A percentile compares a stretch with the other conserved stretches of the same genome.
phyloP scores from a whole-genome alignment of 257 asterid species.

The Petrea volubilis region DNA sequence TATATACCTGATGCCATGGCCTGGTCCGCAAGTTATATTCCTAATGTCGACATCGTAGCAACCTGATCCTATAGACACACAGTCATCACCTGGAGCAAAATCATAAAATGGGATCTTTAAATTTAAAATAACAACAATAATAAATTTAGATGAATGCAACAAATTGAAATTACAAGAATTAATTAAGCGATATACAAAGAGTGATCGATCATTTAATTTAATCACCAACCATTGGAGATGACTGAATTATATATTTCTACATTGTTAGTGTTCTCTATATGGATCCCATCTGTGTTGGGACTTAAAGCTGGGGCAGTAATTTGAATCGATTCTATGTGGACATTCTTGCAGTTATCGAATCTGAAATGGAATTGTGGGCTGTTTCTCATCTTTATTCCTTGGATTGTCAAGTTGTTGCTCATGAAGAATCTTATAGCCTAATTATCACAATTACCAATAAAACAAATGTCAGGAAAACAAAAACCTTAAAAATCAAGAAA shows the following conservation, averaged over 20 bases:
- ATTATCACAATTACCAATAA: too few relatives aligned
- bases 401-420: slow-evolving; percentile 59
- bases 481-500: not conserved
- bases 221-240: slow-evolving; percentile 51
- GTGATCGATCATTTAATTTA: too few relatives aligned
- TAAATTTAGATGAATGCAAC: too few relatives aligned
- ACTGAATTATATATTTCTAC: slow-evolving; percentile 53
- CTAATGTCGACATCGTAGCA: slow-evolving; percentile 59
- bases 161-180: not conserved
- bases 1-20: slow-evolving; percentile 67
- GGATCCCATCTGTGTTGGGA: slow-evolving; percentile 73
- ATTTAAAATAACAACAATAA: not conserved
- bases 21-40: slow-evolving; percentile 66
- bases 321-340: slow-evolving; percentile 48
- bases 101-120: not conserved
- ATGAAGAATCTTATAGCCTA: slow-evolving; percentile 68
- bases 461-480: not conserved
- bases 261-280: slow-evolving; percentile 56
- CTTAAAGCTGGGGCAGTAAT: slow-evolving; percentile 57
- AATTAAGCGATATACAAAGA: not conserved
- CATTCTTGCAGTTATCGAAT: slow-evolving; percentile 56
- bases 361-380: slow-evolving; percentile 71
- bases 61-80: slow-evolving; percentile 70
- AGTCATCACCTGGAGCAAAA: slow-evolving; percentile 52
- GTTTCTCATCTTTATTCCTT: slow-evolving; percentile 49